Base-by-base conservation (phyloP, 139 green algal genomes). In the Chlamydomonas asymmetrica region DNA sequence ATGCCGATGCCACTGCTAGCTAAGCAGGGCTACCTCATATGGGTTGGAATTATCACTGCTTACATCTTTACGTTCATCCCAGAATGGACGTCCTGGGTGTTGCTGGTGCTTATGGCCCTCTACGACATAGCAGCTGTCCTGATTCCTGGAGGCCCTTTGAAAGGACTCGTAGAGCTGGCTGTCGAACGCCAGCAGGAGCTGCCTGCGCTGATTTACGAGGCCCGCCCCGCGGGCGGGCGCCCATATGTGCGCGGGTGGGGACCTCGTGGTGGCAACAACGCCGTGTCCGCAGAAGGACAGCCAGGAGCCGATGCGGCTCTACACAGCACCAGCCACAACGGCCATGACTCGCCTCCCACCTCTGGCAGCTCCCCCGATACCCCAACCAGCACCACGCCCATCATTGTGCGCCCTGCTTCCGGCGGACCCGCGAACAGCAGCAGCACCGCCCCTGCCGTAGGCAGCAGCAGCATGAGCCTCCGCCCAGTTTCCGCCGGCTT, bases 41-140 rank as follows among this genome's bases (percentile, higher is more conserved):
- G 89, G 65, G 89, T 92, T 22, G 92, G 93, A 66, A 84, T 96
- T 41, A 87, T 96, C 27, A 86, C 93, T 0, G 95, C 96, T 2
- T 98, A 91, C 80, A 89, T 97, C 64, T 99, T 99, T 89, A 98
- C 95, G 13, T 92, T 86, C 73, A 93, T 98, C 4, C 93, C 96
- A 0, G 93, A 97, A 73, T 99, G 96, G 96, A 98, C 93, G 27
- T 59, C 79, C 34, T 99, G 96, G 96, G 74, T 95, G 56, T 83
- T 99, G 74, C 87, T 99, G 23, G 63, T 90, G 0, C 84, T 89
- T 50, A 98, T 99, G 95, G 92, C 95, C 1, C 31, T 97, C 16
- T 99, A 99, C 71, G 96, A 99, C 76, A 83, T 99, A 6, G 87
- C 74, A 32, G 96, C 96, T 6, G 96, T 99, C 71, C 91, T 99